Base-by-base conservation (phyloP, 192 early-diverging fungal genomes). In the Thamnidium elegans region DNA sequence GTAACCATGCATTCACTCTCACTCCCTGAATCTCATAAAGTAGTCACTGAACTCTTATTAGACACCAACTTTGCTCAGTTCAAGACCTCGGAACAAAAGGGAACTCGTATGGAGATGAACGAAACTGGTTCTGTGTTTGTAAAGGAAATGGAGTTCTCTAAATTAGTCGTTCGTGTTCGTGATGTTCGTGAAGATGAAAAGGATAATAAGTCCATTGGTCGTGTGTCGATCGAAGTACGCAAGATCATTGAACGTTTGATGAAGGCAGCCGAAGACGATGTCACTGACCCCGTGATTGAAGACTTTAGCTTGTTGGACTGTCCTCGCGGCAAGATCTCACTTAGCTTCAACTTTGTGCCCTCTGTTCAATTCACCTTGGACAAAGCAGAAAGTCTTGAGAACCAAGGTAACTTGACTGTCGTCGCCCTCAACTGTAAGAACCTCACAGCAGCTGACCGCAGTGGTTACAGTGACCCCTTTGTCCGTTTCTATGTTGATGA, bases 381-480 rank as follows among this genome's bases (percentile, higher is more conserved):
- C 15, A 73, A 73, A 6, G 72, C 58, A 34, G 83, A 85, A 62
- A 80, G 77, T 55, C 69, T 85, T 42, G 79, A 82, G 30, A 78
- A 90, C 64, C 82, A 82, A 78, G 91, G 91, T 48, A 81, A 73
- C 55, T 67, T 92, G 56, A 77, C 77, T 0, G 76, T 92, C 48
- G 85, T 80, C 10, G 69, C 87, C 17, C 48, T 85, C 1, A 78
- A 79, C 3, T 89, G 83, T 0, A 70, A 66, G 15, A 78, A 87
- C 53, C 66, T 92, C 63, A 81, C 81, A 10, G 86, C 86, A 36
- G 89, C 82, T 7, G 91, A 92, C 73, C 83, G 85, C 26, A 79
- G 81, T 8, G 91, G 91, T 17, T 77, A 81, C 0, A 88, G 85
- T 50, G 90, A 93, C 60, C 91, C 91, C 5, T 93, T 84, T 55